Percentiles rank a stretch among this genome's conserved stretches.
Evolutionary conservation across 192 early-diverging fungal species (phyloP).

Genomic region (Entomortierella beljakovae): DNA sequence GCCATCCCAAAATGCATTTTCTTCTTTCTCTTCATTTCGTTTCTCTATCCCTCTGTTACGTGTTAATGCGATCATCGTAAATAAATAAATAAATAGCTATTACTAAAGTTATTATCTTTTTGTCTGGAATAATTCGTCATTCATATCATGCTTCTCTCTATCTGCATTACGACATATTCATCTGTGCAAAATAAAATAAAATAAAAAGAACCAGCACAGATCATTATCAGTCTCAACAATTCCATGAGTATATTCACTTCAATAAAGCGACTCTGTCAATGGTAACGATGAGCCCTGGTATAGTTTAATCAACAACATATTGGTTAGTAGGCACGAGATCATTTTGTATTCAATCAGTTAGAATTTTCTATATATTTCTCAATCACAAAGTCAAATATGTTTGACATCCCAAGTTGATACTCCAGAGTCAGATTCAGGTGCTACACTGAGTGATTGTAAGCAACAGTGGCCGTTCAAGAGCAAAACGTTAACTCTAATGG

Average conservation of each 20-base stretch:
- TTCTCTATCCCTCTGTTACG: too few species aligned
- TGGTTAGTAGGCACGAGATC: too few species aligned
- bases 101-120: not conserved
- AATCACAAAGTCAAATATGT: too few species aligned
- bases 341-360: too few species aligned
- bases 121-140: not conserved
- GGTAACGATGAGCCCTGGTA: not conserved
- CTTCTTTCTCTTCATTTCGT: not conserved
- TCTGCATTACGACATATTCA: constrained; percentile 3
- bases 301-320: too few species aligned
- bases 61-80: constrained; percentile 8
- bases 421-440: too few species aligned
- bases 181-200: not conserved
- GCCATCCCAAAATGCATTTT: not conserved
- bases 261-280: not conserved
- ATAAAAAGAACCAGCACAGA: not conserved
- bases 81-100: not conserved
- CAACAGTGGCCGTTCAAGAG: not conserved
- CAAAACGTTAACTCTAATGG: constrained; percentile 4
- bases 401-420: too few species aligned
- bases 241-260: not conserved
- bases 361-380: too few species aligned
- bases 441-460: too few species aligned
- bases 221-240: not conserved
- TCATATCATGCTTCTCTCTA: not conserved